A percentile compares a stretch with the other conserved stretches of the same genome.
These are phyloP conservation scores for Penicillium daleae DNA, from an alignment of 495 filamentous ascomycete genomes.

Conservation along the genomic window DNA sequence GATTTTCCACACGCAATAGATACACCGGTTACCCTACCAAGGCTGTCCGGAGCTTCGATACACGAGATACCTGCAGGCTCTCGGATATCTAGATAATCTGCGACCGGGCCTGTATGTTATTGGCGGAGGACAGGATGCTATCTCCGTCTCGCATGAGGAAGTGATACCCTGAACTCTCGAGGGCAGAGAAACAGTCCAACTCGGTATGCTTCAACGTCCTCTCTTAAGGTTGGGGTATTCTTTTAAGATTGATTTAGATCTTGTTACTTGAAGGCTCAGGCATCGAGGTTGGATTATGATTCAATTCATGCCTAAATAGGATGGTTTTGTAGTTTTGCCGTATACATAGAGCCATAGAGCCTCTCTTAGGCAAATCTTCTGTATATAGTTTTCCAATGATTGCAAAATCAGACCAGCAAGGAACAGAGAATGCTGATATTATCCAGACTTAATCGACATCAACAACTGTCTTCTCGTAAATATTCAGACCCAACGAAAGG, in stretches of 20 bases:
- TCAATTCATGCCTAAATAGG: background rate
- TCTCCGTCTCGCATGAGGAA: background rate
- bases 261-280: too few relatives aligned
- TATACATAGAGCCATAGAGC: too few relatives aligned
- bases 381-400: background rate
- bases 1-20: background rate
- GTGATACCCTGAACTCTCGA: background rate
- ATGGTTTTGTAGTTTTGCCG: background rate
- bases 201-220: background rate
- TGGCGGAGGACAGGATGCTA: background rate
- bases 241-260: background rate
- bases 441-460: background rate
- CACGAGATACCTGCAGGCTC: background rate
- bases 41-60: background rate
- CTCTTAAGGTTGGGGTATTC: background rate
- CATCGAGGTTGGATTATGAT: background rate
- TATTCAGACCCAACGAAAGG: background rate
- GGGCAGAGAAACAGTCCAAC: background rate
- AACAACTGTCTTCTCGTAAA: background rate
- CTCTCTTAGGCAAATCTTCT: background rate
- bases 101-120: background rate
- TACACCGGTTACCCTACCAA: background rate
- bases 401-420: background rate
- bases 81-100: background rate
- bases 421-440: background rate